Base-by-base conservation (phyloP, 495 filamentous ascomycete genomes). In the Opeltia flavorubescens region DNA sequence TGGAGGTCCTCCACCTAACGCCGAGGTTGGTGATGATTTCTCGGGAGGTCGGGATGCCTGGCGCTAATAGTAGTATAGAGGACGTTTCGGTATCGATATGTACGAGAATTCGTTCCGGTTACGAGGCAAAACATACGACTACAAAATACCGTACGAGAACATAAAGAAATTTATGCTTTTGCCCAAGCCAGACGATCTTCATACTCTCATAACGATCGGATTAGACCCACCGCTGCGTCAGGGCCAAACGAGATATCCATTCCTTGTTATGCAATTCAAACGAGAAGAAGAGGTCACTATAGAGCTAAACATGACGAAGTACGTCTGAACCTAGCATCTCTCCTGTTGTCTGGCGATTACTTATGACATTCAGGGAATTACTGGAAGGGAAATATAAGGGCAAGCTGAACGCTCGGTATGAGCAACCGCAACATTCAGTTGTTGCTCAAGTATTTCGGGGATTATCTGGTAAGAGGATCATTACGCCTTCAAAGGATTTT, bases 1-100 rank as follows among this genome's bases (percentile, higher is more conserved):
- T 94, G 60, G 93, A 96, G 65, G 84, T 96, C 49, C 69, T 99
- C 28, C 94, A 96, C 71, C 84, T 99, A 53, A 99, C 93, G 25
- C 91, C 91, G 48, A 87, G 87, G 86, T 86, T 63, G 48, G 79
- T 62, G 26, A 48, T 3, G 6, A 13, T 6, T 13, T 31, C 13
- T 31, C 29, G 13, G 29, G 6, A 31, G n/a, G n/a, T n/a, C n/a
- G n/a, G n/a, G n/a, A n/a, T n/a, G n/a, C n/a, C n/a, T n/a, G n/a
- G 26, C 2, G 24, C 66, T 74, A 46, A 77, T 56, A 31, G 15
- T 17, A 49, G 5, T 47, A 35, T 61, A 94, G 91, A 83, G 93
- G 93, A 61, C 91, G 93, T 43, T 99, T 96, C 73, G 93, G 95
- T 63, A 94, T 96, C 71, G 93, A 96, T 62, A 95, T 99, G 86